Evolutionary conservation across 2,329 filamentous ascomycete genomes (phyloP).

Genomic region (Epichloe sylvatica): DNA sequence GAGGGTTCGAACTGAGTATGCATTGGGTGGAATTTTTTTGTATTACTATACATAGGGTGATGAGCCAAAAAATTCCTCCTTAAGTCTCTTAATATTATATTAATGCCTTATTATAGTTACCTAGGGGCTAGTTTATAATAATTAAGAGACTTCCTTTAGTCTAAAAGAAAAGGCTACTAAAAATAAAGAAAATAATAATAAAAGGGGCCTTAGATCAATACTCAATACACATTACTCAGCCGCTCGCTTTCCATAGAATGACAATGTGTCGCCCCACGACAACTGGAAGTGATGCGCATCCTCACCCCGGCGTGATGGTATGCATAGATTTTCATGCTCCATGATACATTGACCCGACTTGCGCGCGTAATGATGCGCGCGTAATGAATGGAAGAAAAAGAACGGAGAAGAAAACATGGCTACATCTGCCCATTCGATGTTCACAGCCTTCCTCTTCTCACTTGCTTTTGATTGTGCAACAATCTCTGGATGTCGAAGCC

Average conservation of each 20-base stretch:
- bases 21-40: conserved; percentile 12
- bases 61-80: not conserved
- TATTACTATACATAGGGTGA: conserved; percentile 15
- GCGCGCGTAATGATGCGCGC: too few relatives aligned
- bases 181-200: too few relatives aligned
- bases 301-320: too few relatives aligned
- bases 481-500: conserved; percentile 36
- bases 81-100: too few relatives aligned
- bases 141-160: too few relatives aligned
- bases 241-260: not conserved
- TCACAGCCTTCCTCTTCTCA: not conserved
- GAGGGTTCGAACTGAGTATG: conserved; percentile 12
- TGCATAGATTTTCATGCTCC: too few relatives aligned
- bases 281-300: too few relatives aligned
- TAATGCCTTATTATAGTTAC: too few relatives aligned
- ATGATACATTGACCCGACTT: not conserved
- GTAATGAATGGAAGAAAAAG: too few relatives aligned
- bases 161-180: too few relatives aligned
- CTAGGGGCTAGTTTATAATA: too few relatives aligned
- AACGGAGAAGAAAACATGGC: not conserved
- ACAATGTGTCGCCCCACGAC: not conserved
- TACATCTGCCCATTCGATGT: not conserved
- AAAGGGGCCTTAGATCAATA: conserved; percentile 4
- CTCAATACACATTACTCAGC: conserved; percentile 4
- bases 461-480: conserved; percentile 34